Evolutionary conservation across 2,329 filamentous ascomycete genomes (phyloP).

Genomic region (Fusarium fujikuroi): DNA sequence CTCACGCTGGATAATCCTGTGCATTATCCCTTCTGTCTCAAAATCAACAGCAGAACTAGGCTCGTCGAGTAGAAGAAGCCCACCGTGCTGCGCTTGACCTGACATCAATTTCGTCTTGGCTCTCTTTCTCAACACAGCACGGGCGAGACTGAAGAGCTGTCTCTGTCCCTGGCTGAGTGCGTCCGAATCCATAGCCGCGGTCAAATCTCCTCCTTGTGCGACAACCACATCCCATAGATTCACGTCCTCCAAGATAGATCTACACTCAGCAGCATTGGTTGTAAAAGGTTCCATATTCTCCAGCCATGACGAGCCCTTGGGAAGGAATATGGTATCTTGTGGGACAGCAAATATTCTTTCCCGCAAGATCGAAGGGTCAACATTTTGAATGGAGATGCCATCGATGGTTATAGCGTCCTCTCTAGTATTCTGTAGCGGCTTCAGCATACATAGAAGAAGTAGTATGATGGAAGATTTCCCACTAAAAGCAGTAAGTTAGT

Average conservation of each 20-base stretch:
- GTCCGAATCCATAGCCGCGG: background rate
- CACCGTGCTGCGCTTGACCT: background rate
- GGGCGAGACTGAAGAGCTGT: background rate
- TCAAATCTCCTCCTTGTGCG: background rate
- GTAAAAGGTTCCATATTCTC: background rate
- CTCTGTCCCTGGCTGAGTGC: background rate
- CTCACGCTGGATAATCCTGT: background rate
- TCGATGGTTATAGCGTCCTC: background rate
- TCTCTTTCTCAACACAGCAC: background rate
- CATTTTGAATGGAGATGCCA: background rate
- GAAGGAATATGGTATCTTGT: background rate
- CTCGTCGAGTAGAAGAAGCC: background rate
- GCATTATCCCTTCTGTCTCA: background rate
- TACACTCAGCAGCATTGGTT: background rate
- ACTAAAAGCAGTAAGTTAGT: background rate
- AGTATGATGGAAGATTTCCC: background rate
- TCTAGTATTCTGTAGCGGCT: background rate
- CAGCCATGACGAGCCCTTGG: background rate
- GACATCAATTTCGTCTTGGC: background rate
- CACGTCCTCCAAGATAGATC: background rate
- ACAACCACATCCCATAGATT: background rate
- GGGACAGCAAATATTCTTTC: background rate
- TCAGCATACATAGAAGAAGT: background rate
- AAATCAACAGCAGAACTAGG: background rate
- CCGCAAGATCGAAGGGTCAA: background rate